phyloP scores from a whole-genome alignment of 352 stramenopile genomes.

The Globisporangium megalacanthum region DNA sequence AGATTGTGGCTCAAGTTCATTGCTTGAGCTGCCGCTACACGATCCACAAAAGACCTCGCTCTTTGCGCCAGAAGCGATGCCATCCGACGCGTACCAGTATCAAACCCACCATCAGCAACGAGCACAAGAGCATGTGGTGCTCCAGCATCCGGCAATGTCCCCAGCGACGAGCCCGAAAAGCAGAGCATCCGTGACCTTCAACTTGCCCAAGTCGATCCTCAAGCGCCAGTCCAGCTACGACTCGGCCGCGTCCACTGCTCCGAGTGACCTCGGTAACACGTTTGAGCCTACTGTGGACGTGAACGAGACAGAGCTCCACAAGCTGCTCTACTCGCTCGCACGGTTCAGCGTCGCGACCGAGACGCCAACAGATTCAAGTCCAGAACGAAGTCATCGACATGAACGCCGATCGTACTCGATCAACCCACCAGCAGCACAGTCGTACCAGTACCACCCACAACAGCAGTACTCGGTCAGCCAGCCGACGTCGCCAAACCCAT shows the following conservation, averaged over 20 bases:
- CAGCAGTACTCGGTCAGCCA: slow-evolving; percentile 5
- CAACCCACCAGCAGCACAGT: background rate
- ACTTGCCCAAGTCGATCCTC: slow-evolving; percentile 32
- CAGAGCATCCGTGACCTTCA: slow-evolving; percentile 33
- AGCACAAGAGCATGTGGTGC: background rate
- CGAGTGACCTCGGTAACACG: slow-evolving; percentile 15
- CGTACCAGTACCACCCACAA: background rate
- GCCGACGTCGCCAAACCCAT: background rate
- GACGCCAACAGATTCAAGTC: slow-evolving; percentile 16
- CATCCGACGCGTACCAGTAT: no score
- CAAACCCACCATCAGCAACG: no score
- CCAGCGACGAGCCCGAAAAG: background rate
- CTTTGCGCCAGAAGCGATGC: background rate
- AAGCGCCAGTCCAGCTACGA: slow-evolving; percentile 38
- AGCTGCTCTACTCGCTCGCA: slow-evolving; percentile 52
- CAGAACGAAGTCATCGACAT: background rate
- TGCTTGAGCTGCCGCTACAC: slow-evolving; percentile 31
- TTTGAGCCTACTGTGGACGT: slow-evolving; percentile 5
- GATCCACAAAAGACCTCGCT: slow-evolving; percentile 16
- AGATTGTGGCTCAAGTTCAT: background rate
- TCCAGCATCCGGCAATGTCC: background rate
- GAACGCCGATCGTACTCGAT: background rate
- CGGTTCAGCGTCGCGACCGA: slow-evolving; percentile 44
- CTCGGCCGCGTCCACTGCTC: slow-evolving; percentile 31
- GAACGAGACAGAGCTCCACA: slow-evolving; percentile 50